A percentile compares a stretch with the other conserved stretches of the same genome.
Evolutionary conservation across 176 grass and related monocot species (phyloP).

Genomic region (Oryza glaberrima): DNA sequence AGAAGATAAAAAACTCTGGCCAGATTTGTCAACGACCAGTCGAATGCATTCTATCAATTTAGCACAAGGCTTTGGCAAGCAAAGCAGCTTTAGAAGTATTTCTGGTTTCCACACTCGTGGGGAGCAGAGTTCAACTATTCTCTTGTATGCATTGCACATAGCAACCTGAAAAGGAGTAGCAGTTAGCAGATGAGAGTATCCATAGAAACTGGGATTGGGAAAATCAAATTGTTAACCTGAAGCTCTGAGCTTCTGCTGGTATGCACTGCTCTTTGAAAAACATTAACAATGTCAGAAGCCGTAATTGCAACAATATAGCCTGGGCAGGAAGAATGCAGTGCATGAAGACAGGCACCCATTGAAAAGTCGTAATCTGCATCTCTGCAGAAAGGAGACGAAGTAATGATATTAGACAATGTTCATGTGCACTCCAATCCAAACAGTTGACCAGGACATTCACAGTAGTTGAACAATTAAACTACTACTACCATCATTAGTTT

Average conservation of each 20-base stretch:
- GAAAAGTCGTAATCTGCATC: constrained; percentile 75
- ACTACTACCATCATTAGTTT: constrained; percentile 4
- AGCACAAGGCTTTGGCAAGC: constrained; percentile 62
- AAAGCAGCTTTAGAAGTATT: constrained; percentile 79
- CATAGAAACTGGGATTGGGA: background rate
- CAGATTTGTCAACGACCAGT: constrained; percentile 54
- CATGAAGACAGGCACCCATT: constrained; percentile 79
- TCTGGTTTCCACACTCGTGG: constrained; percentile 79
- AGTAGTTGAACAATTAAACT: background rate
- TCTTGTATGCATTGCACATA: constrained; percentile 81
- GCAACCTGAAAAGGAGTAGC: constrained; percentile 63
- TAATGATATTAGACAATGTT: constrained; percentile 20
- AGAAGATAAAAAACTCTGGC: constrained; percentile 33
- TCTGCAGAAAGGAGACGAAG: constrained; percentile 55
- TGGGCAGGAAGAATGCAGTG: constrained; percentile 80
- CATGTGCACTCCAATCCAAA: background rate
- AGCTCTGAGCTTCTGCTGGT: constrained; percentile 72
- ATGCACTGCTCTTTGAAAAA: constrained; percentile 60
- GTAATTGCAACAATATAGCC: constrained; percentile 83
- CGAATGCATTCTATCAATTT: constrained; percentile 76
- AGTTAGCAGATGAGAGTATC: constrained; percentile 26
- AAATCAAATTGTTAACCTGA: constrained; percentile 68
- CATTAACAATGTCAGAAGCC: constrained; percentile 69
- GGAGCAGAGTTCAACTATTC: constrained; percentile 77
- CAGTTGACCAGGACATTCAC: background rate